Evolutionary conservation across 306 rosid genomes (phyloP).

Genomic region (Prunus padus): DNA sequence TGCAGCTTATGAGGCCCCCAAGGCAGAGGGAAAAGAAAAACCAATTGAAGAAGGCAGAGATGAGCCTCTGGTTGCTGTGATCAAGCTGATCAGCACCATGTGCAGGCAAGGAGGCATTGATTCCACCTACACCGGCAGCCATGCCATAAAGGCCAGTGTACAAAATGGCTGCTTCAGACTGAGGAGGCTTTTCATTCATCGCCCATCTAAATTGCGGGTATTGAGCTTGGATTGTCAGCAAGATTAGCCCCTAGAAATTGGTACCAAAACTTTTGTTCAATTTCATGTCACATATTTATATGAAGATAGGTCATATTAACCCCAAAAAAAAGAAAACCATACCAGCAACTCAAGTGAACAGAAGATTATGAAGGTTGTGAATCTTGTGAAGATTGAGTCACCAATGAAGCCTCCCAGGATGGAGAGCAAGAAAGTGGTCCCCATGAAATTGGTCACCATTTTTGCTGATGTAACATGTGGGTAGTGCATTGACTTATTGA

Average conservation of each 20-base stretch:
- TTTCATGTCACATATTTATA: background rate
- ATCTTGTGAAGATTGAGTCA: slow-evolving; percentile 42
- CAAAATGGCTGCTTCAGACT: slow-evolving; percentile 25
- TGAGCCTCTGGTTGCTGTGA: slow-evolving; percentile 22
- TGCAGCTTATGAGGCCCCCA: slow-evolving; percentile 29
- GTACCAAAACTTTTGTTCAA: background rate
- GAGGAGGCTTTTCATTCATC: slow-evolving; percentile 2
- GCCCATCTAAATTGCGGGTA: background rate
- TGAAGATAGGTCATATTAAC: background rate
- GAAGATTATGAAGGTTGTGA: slow-evolving; percentile 28
- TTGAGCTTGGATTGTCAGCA: slow-evolving; percentile 39
- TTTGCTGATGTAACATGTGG: slow-evolving; percentile 35
- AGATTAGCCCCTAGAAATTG: slow-evolving; percentile 22
- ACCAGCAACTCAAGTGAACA: slow-evolving; percentile 27
- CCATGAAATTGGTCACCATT: slow-evolving; percentile 46
- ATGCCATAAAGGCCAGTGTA: slow-evolving; percentile 28
- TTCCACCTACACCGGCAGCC: slow-evolving; percentile 39
- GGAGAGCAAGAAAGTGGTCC: slow-evolving; percentile 33
- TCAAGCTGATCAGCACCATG: slow-evolving; percentile 51
- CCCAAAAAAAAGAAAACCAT: background rate
- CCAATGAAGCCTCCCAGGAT: slow-evolving; percentile 41
- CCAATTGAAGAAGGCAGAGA: slow-evolving; percentile 48
- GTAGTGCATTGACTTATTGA: slow-evolving; percentile 38
- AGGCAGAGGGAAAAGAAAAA: slow-evolving; percentile 31
- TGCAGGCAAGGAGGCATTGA: slow-evolving; percentile 33